Conservation (phyloP, 2,329 filamentous ascomycete species). For the Phyllosticta citribraziliensis region DNA sequence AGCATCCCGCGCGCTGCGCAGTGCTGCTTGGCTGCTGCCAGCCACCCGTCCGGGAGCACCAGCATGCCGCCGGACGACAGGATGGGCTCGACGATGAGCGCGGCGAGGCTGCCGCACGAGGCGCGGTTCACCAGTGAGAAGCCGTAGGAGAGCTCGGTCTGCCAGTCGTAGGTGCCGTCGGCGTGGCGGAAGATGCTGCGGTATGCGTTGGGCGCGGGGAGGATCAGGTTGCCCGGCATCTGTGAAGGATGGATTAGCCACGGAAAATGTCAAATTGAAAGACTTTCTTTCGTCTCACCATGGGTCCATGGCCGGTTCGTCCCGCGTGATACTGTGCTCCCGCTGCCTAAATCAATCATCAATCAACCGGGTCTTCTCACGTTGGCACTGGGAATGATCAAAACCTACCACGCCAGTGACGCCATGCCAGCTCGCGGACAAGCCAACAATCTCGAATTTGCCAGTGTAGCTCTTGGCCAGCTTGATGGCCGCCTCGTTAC, state of each 20-base stretch:
- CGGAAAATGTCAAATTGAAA: neutral
- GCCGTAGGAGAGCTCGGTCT: conserved; percentile 53
- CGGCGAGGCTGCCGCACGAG: conserved; percentile 52
- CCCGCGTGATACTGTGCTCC: conserved; percentile 47
- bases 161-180: conserved; percentile 56
- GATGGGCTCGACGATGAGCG: conserved; percentile 54
- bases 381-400: too few species aligned
- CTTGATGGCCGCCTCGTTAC: conserved; percentile 51
- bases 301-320: conserved; percentile 36
- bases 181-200: conserved; percentile 50
- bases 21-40: conserved; percentile 43
- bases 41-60: conserved; percentile 48
- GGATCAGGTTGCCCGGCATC: conserved; percentile 47
- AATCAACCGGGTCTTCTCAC: neutral
- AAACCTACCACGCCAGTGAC: conserved; percentile 38
- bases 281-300: conserved; percentile 5
- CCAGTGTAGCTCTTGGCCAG: conserved; percentile 55
- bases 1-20: conserved; percentile 26
- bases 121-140: conserved; percentile 52
- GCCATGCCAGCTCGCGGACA: conserved; percentile 52
- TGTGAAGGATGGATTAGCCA: neutral
- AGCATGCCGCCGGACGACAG: conserved; percentile 51
- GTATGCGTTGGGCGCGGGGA: conserved; percentile 53
- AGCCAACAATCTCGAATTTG: conserved; percentile 54
- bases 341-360: conserved; percentile 23